phyloP scores from a whole-genome alignment of 208 protist genomes.

The Trichomonas gallinae region DNA sequence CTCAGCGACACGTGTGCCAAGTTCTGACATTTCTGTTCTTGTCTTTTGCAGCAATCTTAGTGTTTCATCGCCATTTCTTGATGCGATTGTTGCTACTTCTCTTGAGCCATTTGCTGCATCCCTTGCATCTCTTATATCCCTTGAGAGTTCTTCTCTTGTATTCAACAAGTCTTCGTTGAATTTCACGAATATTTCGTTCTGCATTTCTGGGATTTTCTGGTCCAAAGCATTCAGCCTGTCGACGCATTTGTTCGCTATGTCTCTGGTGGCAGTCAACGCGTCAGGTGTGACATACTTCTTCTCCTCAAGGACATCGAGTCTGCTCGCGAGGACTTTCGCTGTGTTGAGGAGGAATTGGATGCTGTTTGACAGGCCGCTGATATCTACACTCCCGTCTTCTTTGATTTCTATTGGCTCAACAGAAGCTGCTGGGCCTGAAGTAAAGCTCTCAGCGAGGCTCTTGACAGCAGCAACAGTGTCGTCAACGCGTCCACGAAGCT shows the following conservation, averaged over 20 bases:
- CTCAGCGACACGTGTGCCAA: neutral
- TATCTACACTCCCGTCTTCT: neutral
- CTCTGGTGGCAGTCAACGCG: neutral
- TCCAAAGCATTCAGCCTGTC: neutral
- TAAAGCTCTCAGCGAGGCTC: neutral
- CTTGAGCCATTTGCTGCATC: neutral
- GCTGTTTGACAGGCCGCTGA: neutral
- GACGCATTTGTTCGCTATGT: neutral
- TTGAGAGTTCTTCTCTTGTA: neutral
- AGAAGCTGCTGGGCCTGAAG: too few relatives aligned
- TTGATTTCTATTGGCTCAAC: neutral
- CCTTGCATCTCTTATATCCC: neutral
- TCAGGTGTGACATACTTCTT: neutral
- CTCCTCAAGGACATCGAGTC: neutral
- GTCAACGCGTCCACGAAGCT: neutral
- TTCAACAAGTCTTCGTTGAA: neutral
- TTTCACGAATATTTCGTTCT: neutral
- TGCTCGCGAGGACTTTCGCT: neutral
- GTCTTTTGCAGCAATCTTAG: neutral
- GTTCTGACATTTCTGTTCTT: neutral
- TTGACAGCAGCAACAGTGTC: neutral
- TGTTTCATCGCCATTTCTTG: neutral
- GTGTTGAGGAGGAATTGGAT: neutral
- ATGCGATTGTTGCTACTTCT: neutral
- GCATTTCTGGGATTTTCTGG: neutral